Conservation (phyloP, 2,329 filamentous ascomycete species). For the Byssoonygena ceratinophila region DNA sequence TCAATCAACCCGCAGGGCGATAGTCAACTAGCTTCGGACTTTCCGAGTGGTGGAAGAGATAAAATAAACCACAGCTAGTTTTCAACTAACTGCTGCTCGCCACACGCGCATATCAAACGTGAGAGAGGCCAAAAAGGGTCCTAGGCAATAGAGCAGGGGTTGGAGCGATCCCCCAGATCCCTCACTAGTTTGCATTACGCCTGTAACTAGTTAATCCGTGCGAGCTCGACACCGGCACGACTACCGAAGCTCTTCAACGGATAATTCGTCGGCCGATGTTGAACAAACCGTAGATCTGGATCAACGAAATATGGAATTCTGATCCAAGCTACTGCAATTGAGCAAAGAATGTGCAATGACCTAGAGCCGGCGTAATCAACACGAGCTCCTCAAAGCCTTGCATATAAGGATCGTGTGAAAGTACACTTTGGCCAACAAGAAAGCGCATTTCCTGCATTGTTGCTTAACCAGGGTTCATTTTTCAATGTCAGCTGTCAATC, state of each 20-base stretch:
- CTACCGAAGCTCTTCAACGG: neutral
- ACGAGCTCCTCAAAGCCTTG: neutral
- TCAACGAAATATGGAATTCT: neutral
- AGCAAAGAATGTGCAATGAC: neutral
- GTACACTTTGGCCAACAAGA: neutral
- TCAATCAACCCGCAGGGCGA: too few species aligned
- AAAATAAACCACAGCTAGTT: too few species aligned
- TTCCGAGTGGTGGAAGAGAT: too few species aligned
- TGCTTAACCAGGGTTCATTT: neutral
- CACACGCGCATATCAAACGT: too few species aligned
- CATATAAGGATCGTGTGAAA: neutral
- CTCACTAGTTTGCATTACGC: neutral
- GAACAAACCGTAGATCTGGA: neutral
- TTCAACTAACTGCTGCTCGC: too few species aligned
- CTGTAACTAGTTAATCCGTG: too few species aligned
- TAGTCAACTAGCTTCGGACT: too few species aligned
- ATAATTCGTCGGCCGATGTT: constrained; percentile 3
- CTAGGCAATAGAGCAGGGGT: too few species aligned
- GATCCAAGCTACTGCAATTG: constrained; percentile 1
- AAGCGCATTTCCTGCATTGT: neutral
- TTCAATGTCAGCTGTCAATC: neutral
- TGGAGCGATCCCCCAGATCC: neutral
- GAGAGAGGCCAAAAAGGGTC: too few species aligned
- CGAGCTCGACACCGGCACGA: neutral
- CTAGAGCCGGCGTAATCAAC: neutral